phyloP scores from a whole-genome alignment of 2,329 filamentous ascomycete genomes.

The Phialophora chinensis region DNA sequence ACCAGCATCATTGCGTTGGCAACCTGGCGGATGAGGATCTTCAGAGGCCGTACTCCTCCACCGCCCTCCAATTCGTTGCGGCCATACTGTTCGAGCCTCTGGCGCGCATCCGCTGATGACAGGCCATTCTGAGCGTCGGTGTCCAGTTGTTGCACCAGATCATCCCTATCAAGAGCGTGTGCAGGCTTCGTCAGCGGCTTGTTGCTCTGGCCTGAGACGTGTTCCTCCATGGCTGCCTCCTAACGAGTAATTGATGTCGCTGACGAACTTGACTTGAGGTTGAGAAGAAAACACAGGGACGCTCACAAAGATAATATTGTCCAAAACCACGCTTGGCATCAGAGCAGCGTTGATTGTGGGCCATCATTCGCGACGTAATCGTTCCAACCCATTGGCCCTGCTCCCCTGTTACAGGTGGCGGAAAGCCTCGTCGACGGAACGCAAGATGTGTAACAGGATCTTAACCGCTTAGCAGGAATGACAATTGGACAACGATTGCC shows the following conservation, averaged over 20 bases:
- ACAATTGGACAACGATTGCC: not conserved
- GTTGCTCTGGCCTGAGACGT: slow-evolving; percentile 55
- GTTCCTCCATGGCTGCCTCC: slow-evolving; percentile 37
- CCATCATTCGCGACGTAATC: not conserved
- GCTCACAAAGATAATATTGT: not conserved
- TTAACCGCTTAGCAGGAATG: not conserved
- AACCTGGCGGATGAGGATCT: slow-evolving; percentile 69
- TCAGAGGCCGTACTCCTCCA: slow-evolving; percentile 71
- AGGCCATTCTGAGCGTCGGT: slow-evolving; percentile 61
- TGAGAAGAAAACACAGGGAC: not conserved
- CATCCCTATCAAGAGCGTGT: slow-evolving; percentile 63
- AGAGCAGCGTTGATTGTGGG: not conserved
- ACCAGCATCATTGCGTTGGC: slow-evolving; percentile 72
- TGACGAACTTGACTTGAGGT: not conserved
- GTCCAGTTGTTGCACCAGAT: slow-evolving; percentile 61
- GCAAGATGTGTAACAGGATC: not conserved
- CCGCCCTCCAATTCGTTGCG: slow-evolving; percentile 71
- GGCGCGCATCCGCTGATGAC: slow-evolving; percentile 59
- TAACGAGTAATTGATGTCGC: not conserved
- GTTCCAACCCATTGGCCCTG: not conserved
- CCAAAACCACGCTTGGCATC: not conserved
- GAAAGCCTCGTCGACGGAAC: not conserved
- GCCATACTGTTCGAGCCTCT: slow-evolving; percentile 63
- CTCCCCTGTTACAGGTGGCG: not conserved
- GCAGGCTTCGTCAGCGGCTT: slow-evolving; percentile 66